These are phyloP conservation scores for Rubus parviflorus DNA, from an alignment of 306 rosid species.

Conservation along the genomic window DNA sequence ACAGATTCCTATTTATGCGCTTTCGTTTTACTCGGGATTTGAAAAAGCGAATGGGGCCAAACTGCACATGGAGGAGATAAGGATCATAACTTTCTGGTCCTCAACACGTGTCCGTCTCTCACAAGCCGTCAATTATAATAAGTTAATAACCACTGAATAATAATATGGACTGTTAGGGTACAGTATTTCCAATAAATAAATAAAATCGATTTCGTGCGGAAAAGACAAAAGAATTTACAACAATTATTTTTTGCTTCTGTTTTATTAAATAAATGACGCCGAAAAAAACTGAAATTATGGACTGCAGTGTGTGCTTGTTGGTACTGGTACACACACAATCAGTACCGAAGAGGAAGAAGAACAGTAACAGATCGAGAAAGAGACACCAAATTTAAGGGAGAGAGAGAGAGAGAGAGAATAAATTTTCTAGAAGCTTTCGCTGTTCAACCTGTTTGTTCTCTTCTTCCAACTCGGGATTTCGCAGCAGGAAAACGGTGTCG, in stretches of 20 bases:
- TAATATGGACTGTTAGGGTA: too few relatives aligned
- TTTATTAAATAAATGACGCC: constrained; percentile 8
- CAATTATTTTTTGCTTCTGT: neutral
- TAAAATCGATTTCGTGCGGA: too few relatives aligned
- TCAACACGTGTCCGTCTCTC: neutral
- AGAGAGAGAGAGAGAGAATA: neutral
- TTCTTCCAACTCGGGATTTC: neutral
- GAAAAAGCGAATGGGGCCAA: constrained; percentile 4
- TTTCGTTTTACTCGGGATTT: neutral
- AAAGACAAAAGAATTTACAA: neutral
- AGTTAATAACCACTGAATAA: too few relatives aligned
- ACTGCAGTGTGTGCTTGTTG: neutral
- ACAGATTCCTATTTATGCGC: neutral
- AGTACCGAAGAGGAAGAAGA: neutral
- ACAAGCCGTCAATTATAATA: neutral
- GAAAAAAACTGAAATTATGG: neutral
- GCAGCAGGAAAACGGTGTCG: constrained; percentile 9
- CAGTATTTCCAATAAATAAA: too few relatives aligned
- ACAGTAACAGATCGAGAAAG: neutral
- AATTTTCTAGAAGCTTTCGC: constrained; percentile 10
- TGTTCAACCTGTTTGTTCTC: neutral
- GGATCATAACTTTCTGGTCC: neutral
- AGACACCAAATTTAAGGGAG: neutral
- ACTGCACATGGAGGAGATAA: constrained; percentile 2
- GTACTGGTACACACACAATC: neutral